Conservation (phyloP, 2,329 filamentous ascomycete species). For the Scolecobasidium constrictum region DNA sequence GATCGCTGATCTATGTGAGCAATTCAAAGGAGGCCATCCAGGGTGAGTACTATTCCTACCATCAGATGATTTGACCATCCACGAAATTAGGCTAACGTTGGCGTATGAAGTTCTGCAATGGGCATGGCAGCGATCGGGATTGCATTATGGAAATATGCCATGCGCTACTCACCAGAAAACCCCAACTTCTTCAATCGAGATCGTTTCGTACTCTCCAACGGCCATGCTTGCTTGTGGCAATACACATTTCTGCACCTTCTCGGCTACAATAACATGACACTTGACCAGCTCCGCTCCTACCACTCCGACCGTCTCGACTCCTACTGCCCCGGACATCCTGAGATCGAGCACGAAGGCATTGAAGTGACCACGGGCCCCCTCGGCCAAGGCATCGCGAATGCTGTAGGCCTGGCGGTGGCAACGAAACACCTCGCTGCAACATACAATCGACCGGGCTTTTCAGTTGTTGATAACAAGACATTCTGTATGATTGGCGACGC, state of each 20-base stretch:
- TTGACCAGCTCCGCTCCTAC: slow-evolving; percentile 47
- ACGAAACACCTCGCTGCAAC: slow-evolving; percentile 43
- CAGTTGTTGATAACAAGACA: slow-evolving; percentile 40
- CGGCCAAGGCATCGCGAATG: slow-evolving; percentile 50
- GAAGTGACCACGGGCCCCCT: slow-evolving; percentile 51
- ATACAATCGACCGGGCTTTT: slow-evolving; percentile 40
- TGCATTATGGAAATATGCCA: slow-evolving; percentile 50
- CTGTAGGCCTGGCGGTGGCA: slow-evolving; percentile 48
- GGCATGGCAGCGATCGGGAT: slow-evolving; percentile 53
- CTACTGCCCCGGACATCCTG: slow-evolving; percentile 44
- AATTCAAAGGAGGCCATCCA: slow-evolving; percentile 59
- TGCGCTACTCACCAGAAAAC: slow-evolving; percentile 47
- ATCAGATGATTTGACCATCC: background rate
- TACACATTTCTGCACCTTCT: slow-evolving; percentile 43
- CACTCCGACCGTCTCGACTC: slow-evolving; percentile 37
- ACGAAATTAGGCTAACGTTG: too few relatives aligned
- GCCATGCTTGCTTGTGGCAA: slow-evolving; percentile 45
- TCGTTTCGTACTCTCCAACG: slow-evolving; percentile 52
- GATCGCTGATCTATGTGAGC: slow-evolving; percentile 58
- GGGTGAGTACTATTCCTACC: slow-evolving; percentile 36
- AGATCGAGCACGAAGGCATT: slow-evolving; percentile 47
- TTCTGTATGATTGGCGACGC: slow-evolving; percentile 50
- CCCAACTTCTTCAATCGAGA: slow-evolving; percentile 51
- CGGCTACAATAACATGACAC: slow-evolving; percentile 44
- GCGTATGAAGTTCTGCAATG: too few relatives aligned